Percentiles rank a stretch among this genome's conserved stretches.
phyloP scores from a whole-genome alignment of 768 basidiomycete species.

The Pilatotrama ljubarskyi region DNA sequence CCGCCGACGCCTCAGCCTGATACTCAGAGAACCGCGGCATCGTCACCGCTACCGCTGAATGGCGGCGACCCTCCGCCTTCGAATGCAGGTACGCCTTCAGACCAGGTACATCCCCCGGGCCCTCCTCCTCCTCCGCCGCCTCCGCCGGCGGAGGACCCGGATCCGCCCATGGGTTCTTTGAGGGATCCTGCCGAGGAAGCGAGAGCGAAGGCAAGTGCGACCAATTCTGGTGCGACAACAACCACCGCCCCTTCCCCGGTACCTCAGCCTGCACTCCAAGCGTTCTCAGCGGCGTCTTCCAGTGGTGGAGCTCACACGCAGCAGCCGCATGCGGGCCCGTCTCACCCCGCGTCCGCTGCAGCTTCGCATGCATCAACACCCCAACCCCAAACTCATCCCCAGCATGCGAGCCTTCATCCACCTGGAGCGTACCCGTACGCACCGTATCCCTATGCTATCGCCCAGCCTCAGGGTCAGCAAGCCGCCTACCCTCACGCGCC shows the following conservation, averaged over 20 bases:
- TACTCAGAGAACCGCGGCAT: conserved; percentile 15
- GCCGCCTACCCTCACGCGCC: conserved; percentile 66
- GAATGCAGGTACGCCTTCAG: conserved; percentile 20
- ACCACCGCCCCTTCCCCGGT: conserved; percentile 2
- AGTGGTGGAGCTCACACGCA: background rate
- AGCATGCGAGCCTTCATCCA: conserved; percentile 20
- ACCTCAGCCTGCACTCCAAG: background rate
- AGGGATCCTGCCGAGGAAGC: conserved; percentile 19
- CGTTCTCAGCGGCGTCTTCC: background rate
- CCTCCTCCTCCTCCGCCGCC: too few relatives aligned
- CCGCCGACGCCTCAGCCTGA: conserved; percentile 8
- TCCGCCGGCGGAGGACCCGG: conserved; percentile 10
- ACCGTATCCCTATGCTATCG: conserved; percentile 50
- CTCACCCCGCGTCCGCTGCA: conserved; percentile 22
- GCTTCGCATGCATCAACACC: conserved; percentile 20
- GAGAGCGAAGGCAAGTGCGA: conserved; percentile 3
- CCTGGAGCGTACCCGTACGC: conserved; percentile 48
- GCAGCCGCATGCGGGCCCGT: background rate
- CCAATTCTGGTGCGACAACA: conserved; percentile 1
- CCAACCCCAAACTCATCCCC: conserved; percentile 10
- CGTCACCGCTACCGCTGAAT: conserved; percentile 14
- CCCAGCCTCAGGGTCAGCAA: conserved; percentile 34
- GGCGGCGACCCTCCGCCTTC: conserved; percentile 17
- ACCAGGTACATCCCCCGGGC: conserved; percentile 24
- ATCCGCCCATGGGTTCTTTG: conserved; percentile 27